Conservation (phyloP, 129 eudicot species). For the Saussurea involucrata region DNA sequence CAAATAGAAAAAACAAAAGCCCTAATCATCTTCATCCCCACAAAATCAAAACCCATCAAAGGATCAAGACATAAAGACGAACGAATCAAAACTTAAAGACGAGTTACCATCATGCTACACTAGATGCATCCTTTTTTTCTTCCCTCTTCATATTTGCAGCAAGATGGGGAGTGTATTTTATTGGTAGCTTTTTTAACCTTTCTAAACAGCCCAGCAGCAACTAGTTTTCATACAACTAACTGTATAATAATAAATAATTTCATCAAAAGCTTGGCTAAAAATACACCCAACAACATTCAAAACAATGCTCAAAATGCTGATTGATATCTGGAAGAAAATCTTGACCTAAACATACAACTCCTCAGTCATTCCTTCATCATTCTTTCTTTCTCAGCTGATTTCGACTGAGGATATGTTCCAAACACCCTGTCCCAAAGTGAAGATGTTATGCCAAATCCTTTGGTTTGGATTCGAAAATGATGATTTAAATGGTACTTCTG, state of each 20-base stretch:
- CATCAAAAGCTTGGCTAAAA: not conserved
- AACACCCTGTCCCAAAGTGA: slow-evolving; percentile 81
- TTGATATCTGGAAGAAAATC: not conserved
- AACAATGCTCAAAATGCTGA: slow-evolving; percentile 13
- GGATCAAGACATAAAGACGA: not conserved
- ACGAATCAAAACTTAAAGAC: not conserved
- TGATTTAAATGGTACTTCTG: slow-evolving; percentile 93
- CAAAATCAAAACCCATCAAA: not conserved
- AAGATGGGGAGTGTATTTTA: not conserved
- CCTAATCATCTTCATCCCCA: not conserved
- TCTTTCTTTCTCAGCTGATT: slow-evolving; percentile 39
- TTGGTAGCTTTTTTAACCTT: not conserved
- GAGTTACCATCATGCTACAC: not conserved
- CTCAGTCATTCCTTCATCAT: not conserved
- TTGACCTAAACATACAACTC: slow-evolving; percentile 6
- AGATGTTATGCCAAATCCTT: slow-evolving; percentile 91
- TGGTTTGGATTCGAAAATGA: slow-evolving; percentile 81
- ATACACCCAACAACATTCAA: not conserved
- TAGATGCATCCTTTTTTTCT: not conserved
- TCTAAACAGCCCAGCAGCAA: not conserved
- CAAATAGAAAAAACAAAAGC: not conserved
- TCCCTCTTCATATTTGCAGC: not conserved
- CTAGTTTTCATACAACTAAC: not conserved
- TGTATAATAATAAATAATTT: not conserved
- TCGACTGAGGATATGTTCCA: slow-evolving; percentile 70